Conservation (phyloP, 2,329 filamentous ascomycete species). For the Pezicula rhizophila region DNA sequence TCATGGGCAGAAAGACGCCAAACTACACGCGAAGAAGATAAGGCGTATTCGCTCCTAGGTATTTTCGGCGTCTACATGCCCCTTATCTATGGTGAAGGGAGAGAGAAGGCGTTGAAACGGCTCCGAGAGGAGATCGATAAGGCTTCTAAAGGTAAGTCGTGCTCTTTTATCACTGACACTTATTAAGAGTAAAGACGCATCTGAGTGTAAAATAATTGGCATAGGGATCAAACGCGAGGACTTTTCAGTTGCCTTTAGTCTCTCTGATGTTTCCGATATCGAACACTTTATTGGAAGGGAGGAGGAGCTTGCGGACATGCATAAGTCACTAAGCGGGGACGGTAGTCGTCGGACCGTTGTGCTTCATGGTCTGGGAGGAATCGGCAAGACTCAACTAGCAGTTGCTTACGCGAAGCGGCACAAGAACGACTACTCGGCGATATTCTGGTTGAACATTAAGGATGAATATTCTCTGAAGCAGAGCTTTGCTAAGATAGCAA, state of each 20-base stretch:
- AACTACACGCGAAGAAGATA: slow-evolving; percentile 33
- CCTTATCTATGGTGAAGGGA: slow-evolving; percentile 35
- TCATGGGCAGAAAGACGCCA: slow-evolving; percentile 32
- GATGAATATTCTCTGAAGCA: slow-evolving; percentile 30
- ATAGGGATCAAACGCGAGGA: slow-evolving; percentile 18
- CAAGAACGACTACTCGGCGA: slow-evolving; percentile 29
- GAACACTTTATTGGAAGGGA: slow-evolving; percentile 28
- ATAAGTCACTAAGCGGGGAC: slow-evolving; percentile 19
- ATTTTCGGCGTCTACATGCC: slow-evolving; percentile 39
- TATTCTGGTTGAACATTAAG: slow-evolving; percentile 38
- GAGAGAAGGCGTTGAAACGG: slow-evolving; percentile 24
- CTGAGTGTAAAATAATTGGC: slow-evolving; percentile 6
- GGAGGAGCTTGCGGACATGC: slow-evolving; percentile 26
- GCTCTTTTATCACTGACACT: slow-evolving; percentile 1
- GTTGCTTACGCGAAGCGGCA: slow-evolving; percentile 29
- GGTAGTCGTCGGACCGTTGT: slow-evolving; percentile 9
- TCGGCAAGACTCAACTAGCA: slow-evolving; percentile 39
- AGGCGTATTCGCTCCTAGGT: slow-evolving; percentile 38
- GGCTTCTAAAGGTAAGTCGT: slow-evolving; percentile 5
- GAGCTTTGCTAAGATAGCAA: slow-evolving; percentile 23
- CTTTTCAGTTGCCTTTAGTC: slow-evolving; percentile 25
- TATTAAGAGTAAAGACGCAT: background rate
- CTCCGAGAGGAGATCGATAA: slow-evolving; percentile 29
- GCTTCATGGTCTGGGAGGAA: slow-evolving; percentile 33
- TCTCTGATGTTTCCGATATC: slow-evolving; percentile 21